phyloP scores from a whole-genome alignment of 345 rosid genomes.

The Eucalyptus melliodora region DNA sequence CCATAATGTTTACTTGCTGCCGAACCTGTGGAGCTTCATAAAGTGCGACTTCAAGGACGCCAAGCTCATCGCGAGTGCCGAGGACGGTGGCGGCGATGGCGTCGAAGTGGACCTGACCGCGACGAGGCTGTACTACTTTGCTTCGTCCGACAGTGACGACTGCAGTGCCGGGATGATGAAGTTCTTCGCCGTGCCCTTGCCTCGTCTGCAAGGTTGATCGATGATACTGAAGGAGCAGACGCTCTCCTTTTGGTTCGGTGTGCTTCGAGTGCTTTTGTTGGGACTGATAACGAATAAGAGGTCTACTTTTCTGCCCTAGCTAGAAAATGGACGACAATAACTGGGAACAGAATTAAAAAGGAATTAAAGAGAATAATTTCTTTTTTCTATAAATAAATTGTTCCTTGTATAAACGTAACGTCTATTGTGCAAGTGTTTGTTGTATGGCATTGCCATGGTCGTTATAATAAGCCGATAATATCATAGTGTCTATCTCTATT shows the following conservation, averaged over 20 bases:
- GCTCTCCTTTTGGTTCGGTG: background rate
- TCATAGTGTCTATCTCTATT: background rate
- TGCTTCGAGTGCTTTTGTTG: background rate
- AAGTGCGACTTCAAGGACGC: conserved; percentile 3
- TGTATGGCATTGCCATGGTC: background rate
- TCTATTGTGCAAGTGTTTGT: background rate
- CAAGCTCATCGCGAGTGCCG: background rate
- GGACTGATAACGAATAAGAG: background rate
- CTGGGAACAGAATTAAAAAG: background rate
- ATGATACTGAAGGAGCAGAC: background rate
- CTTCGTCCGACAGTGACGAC: background rate
- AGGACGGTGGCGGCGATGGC: background rate
- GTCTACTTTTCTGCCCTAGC: background rate
- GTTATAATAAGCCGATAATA: background rate
- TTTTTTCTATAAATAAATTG: background rate
- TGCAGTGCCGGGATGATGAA: background rate
- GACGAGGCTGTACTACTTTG: background rate
- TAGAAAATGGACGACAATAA: background rate
- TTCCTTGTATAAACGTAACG: background rate
- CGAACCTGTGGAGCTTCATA: background rate
- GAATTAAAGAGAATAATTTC: background rate
- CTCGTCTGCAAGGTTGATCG: background rate
- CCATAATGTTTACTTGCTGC: conserved; percentile 1
- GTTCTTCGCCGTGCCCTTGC: background rate
- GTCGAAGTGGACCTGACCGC: background rate